phyloP scores from a whole-genome alignment of 2,329 filamentous ascomycete species.

The Fusarium xylarioides region DNA sequence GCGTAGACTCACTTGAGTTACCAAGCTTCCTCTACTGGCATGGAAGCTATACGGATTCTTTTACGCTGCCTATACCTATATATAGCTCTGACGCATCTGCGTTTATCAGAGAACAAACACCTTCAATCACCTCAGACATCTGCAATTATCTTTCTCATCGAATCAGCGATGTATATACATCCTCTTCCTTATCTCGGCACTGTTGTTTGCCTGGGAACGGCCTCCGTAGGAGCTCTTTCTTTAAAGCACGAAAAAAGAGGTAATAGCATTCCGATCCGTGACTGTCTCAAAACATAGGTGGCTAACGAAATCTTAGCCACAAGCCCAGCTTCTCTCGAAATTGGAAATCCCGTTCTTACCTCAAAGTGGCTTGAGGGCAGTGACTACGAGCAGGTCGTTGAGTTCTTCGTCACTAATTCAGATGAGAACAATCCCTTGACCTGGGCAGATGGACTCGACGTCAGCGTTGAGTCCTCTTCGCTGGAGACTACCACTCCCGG shows the following conservation, averaged over 20 bases:
- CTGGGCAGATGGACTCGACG: accelerated
- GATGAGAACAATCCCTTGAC: background rate
- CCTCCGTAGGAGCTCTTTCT: background rate
- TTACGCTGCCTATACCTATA: background rate
- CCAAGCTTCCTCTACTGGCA: too few relatives aligned
- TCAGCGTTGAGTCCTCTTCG: background rate
- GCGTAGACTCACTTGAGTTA: accelerated
- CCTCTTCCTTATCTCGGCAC: background rate
- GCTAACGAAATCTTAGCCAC: background rate
- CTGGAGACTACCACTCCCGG: background rate
- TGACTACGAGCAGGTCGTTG: background rate
- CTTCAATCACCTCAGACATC: accelerated
- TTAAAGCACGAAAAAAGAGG: background rate
- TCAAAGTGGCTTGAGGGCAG: background rate
- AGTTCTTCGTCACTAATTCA: background rate
- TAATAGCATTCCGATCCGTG: accelerated
- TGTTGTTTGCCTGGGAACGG: background rate
- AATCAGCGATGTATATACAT: background rate
- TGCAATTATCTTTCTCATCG: accelerated
- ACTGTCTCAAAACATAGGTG: accelerated
- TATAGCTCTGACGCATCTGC: background rate
- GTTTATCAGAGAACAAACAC: background rate
- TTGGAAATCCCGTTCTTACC: background rate
- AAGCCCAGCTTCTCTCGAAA: background rate
- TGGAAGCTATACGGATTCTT: accelerated